These are phyloP conservation scores for Sordariomycetes sp. DNA, from an alignment of 2,329 filamentous ascomycete genomes.

Conservation along the genomic window DNA sequence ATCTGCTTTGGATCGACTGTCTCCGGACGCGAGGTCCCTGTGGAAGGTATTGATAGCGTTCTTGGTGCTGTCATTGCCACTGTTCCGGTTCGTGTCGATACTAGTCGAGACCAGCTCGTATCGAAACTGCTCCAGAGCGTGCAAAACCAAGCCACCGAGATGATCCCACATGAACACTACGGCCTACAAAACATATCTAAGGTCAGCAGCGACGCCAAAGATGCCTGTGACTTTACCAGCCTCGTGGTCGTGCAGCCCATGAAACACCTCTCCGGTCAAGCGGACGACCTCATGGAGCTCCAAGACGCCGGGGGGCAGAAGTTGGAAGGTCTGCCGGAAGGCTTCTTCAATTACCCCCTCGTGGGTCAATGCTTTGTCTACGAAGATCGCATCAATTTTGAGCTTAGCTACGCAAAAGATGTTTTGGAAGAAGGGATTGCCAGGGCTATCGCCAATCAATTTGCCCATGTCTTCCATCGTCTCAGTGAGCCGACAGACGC, in stretches of 20 bases:
- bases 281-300: not conserved
- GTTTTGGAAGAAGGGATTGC: conserved; percentile 1
- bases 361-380: conserved; percentile 1
- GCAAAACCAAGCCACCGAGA: conserved; percentile 5
- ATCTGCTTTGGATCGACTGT: conserved; percentile 11
- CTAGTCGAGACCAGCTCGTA: not conserved
- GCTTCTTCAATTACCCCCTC: conserved; percentile 6
- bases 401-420: conserved; percentile 3
- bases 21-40: conserved; percentile 11
- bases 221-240: conserved; percentile 9
- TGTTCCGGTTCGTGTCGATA: conserved; percentile 6
- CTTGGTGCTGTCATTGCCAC: conserved; percentile 11
- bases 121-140: conserved; percentile 3
- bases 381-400: conserved; percentile 1
- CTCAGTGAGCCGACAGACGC: not conserved
- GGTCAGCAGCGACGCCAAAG: conserved; percentile 4
- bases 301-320: not conserved
- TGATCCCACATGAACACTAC: conserved; percentile 8
- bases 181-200: conserved; percentile 11
- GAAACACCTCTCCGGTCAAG: not conserved
- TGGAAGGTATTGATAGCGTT: conserved; percentile 10
- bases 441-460: not conserved
- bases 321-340: not conserved
- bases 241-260: conserved; percentile 8
- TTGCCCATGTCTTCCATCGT: conserved; percentile 1